Percentiles rank a stretch among this genome's conserved stretches.
These are phyloP conservation scores for Butyriboletus loyo DNA, from an alignment of 768 basidiomycete genomes.

Conservation along the genomic window DNA sequence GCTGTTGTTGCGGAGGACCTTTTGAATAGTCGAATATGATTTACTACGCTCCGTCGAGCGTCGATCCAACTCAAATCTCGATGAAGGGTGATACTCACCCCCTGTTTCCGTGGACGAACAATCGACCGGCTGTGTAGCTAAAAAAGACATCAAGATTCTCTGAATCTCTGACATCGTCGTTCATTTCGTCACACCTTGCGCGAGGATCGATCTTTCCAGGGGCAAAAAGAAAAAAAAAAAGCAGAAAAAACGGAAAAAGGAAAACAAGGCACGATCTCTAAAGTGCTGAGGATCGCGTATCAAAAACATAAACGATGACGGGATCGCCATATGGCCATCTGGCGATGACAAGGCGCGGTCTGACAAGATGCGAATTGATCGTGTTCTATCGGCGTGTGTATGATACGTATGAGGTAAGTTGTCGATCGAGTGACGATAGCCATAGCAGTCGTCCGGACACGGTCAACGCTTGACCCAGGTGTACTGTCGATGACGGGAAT, in stretches of 20 bases:
- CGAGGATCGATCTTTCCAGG: too few relatives aligned
- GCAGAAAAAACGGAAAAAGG: too few relatives aligned
- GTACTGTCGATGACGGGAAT: constrained; percentile 47
- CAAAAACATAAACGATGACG: neutral
- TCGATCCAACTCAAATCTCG: neutral
- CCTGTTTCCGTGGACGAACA: too few relatives aligned
- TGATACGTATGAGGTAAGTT: neutral
- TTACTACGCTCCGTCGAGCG: neutral
- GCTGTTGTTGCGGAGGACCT: neutral
- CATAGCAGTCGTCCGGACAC: too few relatives aligned
- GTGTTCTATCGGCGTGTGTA: neutral
- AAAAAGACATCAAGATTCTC: too few relatives aligned
- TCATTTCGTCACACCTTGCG: too few relatives aligned
- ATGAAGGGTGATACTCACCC: too few relatives aligned
- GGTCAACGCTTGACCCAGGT: constrained; percentile 96
- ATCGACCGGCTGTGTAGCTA: too few relatives aligned
- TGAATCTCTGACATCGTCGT: too few relatives aligned
- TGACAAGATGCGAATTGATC: neutral
- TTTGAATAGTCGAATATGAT: neutral
- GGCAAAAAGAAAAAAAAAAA: too few relatives aligned
- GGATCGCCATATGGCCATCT: neutral
- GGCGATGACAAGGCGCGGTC: too few relatives aligned
- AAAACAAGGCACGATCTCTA: too few relatives aligned
- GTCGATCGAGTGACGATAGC: neutral
- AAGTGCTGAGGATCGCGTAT: neutral